Conservation (phyloP, 768 basidiomycete genomes). For the Termitomyces sp. region DNA sequence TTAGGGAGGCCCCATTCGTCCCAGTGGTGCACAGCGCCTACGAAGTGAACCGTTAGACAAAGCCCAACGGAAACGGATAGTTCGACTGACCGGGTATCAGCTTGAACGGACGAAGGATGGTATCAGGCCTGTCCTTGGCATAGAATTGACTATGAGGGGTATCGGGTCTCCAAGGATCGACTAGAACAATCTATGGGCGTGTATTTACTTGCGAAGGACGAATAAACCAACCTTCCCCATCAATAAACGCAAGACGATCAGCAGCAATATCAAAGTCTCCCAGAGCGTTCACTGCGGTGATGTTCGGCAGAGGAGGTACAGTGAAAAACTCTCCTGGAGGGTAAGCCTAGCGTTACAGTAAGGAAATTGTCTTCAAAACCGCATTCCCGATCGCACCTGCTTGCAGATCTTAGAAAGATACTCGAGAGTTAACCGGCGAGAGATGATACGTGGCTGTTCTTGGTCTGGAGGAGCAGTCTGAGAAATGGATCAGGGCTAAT, state of each 20-base stretch:
- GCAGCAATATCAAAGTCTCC: constrained; percentile 82
- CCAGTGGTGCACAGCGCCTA: constrained; percentile 72
- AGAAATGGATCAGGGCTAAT: neutral
- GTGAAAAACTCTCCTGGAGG: constrained; percentile 69
- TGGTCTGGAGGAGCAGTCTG: constrained; percentile 75
- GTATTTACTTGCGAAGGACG: neutral
- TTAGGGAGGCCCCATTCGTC: constrained; percentile 71
- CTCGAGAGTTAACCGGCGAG: constrained; percentile 66
- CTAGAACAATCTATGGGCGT: constrained; percentile 26
- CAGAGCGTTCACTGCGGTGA: constrained; percentile 74
- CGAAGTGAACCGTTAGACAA: neutral
- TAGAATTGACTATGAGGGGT: constrained; percentile 71
- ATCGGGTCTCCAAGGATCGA: constrained; percentile 88
- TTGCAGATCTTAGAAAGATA: constrained; percentile 65
- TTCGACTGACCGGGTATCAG: constrained; percentile 61
- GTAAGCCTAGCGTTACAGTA: constrained; percentile 45
- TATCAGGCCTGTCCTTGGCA: constrained; percentile 64
- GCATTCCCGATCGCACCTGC: constrained; percentile 30
- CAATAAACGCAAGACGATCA: constrained; percentile 82
- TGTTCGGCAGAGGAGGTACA: constrained; percentile 70
- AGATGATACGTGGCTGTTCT: constrained; percentile 70
- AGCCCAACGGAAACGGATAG: neutral
- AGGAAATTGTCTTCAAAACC: neutral
- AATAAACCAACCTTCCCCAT: constrained; percentile 59
- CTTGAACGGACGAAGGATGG: constrained; percentile 74